Evolutionary conservation across 768 basidiomycete species (phyloP).

Genomic region (Suillus decipiens): DNA sequence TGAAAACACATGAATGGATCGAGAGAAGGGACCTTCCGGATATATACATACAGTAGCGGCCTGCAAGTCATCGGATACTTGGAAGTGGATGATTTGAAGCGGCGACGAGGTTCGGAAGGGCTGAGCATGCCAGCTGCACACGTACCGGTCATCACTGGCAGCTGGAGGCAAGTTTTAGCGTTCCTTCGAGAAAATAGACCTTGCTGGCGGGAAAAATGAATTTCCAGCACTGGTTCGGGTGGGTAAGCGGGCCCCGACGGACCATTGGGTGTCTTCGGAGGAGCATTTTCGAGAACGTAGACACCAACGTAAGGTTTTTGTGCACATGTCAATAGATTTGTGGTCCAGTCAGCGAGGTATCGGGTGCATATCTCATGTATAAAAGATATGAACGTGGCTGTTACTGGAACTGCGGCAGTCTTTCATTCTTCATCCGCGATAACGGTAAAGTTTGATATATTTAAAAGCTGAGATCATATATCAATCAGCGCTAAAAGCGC

Average conservation of each 20-base stretch:
- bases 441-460: background rate
- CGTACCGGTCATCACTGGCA: background rate
- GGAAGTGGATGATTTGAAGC: background rate
- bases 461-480: no score
- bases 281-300: background rate
- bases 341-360: background rate
- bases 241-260: background rate
- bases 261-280: background rate
- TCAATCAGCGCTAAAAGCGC: background rate
- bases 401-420: background rate
- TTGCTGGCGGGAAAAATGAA: background rate
- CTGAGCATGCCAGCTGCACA: background rate
- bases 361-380: background rate
- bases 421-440: background rate
- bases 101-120: background rate
- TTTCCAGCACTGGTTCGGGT: background rate
- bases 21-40: background rate
- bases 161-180: constrained; percentile 4
- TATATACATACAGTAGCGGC: background rate
- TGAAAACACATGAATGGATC: background rate
- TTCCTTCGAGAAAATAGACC: background rate
- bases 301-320: background rate
- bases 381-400: background rate
- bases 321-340: background rate
- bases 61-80: background rate